Base-by-base conservation (phyloP, 148 eudicot species). In the Heliamphora exappendiculata region DNA sequence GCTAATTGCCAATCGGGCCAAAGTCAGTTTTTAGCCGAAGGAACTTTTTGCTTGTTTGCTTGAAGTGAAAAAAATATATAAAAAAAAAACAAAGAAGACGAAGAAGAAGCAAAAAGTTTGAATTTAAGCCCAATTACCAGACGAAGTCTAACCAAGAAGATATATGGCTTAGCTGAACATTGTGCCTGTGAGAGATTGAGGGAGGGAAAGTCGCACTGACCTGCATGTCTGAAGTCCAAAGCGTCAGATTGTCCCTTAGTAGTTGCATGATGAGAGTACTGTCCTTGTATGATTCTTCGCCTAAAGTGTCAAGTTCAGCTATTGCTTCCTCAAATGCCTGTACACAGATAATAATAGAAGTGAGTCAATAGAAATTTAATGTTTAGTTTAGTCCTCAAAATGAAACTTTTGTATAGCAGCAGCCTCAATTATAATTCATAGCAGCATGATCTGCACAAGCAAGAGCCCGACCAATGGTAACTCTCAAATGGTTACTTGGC, bases 311-410 rank as follows among this genome's bases (percentile, higher is more conserved):
- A 65, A 87, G 84, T 76, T 87, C 92, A 78, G 89, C 88, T 72
- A 89, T 85, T 45, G 89, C 92, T 78, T 87, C 88, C 79, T 89
- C 92, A 72, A 89, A 89, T 72, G 92, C 92, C 92, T 89, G 78
- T 70, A 53, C 31, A 70, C 7, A 28, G 24, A 44, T 26, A 6
- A 78, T 39, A 31, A 59, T 34, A 54, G 2, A 11, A 41, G 22
- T 53, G 37, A 55, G 24, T 57, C 57, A 78, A 24, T 22, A 72
- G 11, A 42, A 77, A 44, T 68, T 42, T 19, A 70, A 45, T 24
- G 31, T 62, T 41, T 3, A 64, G 28, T 19, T 20, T 29, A 31
- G 36, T 31, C 36, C 3, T 7, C 64, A 54, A 72, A 37, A 53
- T 55, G 33, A 37, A 55, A 54, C 20, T 19, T 22, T 26, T 34